Conservation (phyloP, 2,329 filamentous ascomycete species). For the Xylariales sp. region DNA sequence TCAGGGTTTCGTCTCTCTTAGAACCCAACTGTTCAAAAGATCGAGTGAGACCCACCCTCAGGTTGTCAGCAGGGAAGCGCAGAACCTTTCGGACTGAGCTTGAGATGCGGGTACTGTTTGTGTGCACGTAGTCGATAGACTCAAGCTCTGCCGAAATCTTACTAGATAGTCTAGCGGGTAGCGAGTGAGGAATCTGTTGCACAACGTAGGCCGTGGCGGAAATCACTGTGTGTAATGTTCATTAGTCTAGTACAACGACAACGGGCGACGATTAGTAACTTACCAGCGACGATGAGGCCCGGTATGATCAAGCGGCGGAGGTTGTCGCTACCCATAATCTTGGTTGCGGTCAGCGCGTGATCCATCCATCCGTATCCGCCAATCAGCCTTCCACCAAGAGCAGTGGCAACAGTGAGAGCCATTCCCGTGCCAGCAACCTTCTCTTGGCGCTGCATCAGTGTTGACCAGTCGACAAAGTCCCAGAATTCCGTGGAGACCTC, state of each 20-base stretch:
- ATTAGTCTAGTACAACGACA: too few species aligned
- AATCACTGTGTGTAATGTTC: constrained; percentile 52
- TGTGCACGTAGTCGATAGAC: constrained; percentile 86
- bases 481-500: constrained; percentile 82
- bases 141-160: constrained; percentile 81
- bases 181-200: constrained; percentile 80
- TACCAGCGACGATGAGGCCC: constrained; percentile 73
- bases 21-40: constrained; percentile 78
- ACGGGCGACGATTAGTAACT: too few species aligned
- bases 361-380: constrained; percentile 88
- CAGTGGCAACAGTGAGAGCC: constrained; percentile 86
- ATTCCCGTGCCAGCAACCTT: constrained; percentile 93
- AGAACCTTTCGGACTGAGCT: constrained; percentile 84
- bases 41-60: constrained; percentile 77
- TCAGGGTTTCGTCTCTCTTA: constrained; percentile 77
- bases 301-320: constrained; percentile 77
- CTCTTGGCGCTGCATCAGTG: constrained; percentile 83
- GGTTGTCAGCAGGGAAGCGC: constrained; percentile 78
- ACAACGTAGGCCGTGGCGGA: constrained; percentile 78
- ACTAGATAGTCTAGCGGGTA: constrained; percentile 77
- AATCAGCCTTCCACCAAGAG: constrained; percentile 75
- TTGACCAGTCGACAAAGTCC: constrained; percentile 90
- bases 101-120: constrained; percentile 80
- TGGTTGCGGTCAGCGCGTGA: constrained; percentile 75
- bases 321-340: constrained; percentile 76